phyloP scores from a whole-genome alignment of 106 monocot species.

The Hemerocallis citrina region DNA sequence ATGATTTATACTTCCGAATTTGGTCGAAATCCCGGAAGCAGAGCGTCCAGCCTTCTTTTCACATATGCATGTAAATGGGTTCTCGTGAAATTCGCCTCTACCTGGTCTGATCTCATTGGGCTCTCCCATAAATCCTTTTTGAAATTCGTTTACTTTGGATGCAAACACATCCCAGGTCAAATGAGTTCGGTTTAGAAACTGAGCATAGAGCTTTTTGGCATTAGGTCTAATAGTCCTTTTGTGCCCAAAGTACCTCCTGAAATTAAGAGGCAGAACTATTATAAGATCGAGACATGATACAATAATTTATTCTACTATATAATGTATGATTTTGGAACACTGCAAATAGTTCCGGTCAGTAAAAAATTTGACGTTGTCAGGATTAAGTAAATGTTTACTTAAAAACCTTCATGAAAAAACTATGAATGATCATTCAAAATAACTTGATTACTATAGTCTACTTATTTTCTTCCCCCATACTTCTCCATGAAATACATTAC shows the following conservation, averaged over 20 bases:
- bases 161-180: constrained; percentile 58
- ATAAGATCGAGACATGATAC: background rate
- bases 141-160: constrained; percentile 36
- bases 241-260: constrained; percentile 73
- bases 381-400: too few species aligned
- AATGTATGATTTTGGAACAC: too few species aligned
- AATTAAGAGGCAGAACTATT: background rate
- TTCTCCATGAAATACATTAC: background rate
- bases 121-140: constrained; percentile 75
- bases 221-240: constrained; percentile 62
- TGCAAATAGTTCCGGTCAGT: too few species aligned
- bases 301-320: too few species aligned
- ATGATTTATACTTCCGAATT: background rate
- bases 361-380: too few species aligned
- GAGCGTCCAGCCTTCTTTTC: constrained; percentile 9
- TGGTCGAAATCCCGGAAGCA: background rate
- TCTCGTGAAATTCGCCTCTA: constrained; percentile 74
- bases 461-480: too few species aligned
- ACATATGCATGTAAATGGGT: constrained; percentile 44
- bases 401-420: too few species aligned
- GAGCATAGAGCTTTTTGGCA: constrained; percentile 49
- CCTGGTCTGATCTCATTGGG: constrained; percentile 62
- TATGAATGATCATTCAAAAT: background rate
- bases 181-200: constrained; percentile 38
- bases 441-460: background rate